Conservation (phyloP, 1,139 yeast genomes). For the Blastobotrys persicus region DNA sequence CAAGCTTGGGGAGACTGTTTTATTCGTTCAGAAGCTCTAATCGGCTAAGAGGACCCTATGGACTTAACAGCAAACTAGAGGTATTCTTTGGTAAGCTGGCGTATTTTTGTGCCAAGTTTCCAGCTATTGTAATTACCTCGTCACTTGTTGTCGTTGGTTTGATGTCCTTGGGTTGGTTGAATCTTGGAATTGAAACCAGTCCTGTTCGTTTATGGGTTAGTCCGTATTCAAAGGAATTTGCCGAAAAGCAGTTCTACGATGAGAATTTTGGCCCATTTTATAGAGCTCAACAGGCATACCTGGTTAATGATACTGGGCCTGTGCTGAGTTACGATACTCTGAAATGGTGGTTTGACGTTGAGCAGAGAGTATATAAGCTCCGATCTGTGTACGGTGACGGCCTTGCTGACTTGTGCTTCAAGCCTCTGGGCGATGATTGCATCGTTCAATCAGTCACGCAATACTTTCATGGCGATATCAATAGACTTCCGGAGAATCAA, state of each 20-base stretch:
- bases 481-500: conserved; percentile 45
- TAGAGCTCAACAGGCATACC: conserved; percentile 78
- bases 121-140: conserved; percentile 51
- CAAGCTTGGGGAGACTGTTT: conserved; percentile 14
- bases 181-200: conserved; percentile 63
- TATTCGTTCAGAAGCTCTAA: conserved; percentile 21
- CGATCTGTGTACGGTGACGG: conserved; percentile 32
- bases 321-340: conserved; percentile 64
- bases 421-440: conserved; percentile 72
- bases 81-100: conserved; percentile 50
- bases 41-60: conserved; percentile 37
- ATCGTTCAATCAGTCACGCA: conserved; percentile 89
- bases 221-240: conserved; percentile 66
- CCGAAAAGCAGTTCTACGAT: conserved; percentile 70
- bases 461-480: conserved; percentile 69
- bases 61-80: conserved; percentile 47
- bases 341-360: conserved; percentile 86
- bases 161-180: conserved; percentile 53
- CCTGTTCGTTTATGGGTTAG: conserved; percentile 92
- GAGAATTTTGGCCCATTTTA: conserved; percentile 87
- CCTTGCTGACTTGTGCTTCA: conserved; percentile 74
- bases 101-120: conserved; percentile 41
- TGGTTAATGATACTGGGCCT: conserved; percentile 66
- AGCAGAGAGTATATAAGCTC: conserved; percentile 48
- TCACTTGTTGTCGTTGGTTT: conserved; percentile 46